Base-by-base conservation (phyloP, 2,329 filamentous ascomycete genomes). In the Monosporascus sp. region DNA sequence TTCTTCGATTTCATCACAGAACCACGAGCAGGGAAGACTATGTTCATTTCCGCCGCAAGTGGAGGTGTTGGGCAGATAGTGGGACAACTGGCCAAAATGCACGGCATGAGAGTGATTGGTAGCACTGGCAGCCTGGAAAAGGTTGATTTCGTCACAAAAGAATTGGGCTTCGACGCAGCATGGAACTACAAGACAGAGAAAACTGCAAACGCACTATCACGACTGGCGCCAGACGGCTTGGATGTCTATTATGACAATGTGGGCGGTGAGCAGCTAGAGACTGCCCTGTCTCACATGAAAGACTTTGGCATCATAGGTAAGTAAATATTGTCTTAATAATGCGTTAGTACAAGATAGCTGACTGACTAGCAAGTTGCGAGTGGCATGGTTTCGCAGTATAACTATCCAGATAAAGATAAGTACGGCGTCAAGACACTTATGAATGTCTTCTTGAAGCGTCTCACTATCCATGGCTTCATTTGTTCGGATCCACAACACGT, bases 101-200 rank as follows among this genome's bases (percentile, higher is more conserved):
- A 92, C 70, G 90, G 90, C 2, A 72, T 94, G 53, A 85, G 72
- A 45, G 90, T 95, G 41, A 86, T 95, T 57, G 90, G 90, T 18
- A 89, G 85, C 50, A 89, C 90, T 11, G 90, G 90, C 3, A 83
- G 83, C 18, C 87, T 92, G 64, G 85, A 88, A 65, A 95, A 96
- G 76, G 77, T 91, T 24, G 82, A 88, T 20, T 94, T 85, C 69
- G 70, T 81, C 50, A 65, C 60, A 44, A 70, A 76, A 52, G 74
- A 79, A 63, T 72, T 81, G 1, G 78, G 77, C 8, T 81, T 77
- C 59, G 77, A 81, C 52, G 73, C 60, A 17, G 90, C 85, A 8
- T 94, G 93, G 75, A 94, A 95, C 77, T 95, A 95, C 79, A 93
- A 94, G 80, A 91, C 82, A 60, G 89, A 94, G 74, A 81, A 79